Base-by-base conservation (phyloP, 2,329 filamentous ascomycete genomes). In the Xylaria sp. region DNA sequence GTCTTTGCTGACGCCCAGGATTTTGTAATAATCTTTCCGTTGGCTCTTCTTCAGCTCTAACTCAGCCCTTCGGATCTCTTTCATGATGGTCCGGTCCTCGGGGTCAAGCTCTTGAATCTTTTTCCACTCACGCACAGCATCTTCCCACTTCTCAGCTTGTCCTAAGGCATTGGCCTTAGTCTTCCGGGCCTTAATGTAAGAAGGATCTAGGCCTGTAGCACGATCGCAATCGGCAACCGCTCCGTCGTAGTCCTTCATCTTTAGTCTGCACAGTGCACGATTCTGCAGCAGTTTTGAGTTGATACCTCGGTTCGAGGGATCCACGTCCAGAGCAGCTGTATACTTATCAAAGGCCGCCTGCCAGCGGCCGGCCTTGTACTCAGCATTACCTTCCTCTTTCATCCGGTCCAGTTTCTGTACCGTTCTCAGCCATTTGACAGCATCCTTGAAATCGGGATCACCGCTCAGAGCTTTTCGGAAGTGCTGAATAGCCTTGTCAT, bases 1-100 rank as follows among this genome's bases (percentile, higher is more conserved):
- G 71, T 94, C 92, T 86, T 98, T 98, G 67, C 92, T 85, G 9
- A 99, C 84, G 6, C 91, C 92, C 63, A 99, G 89, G 74, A 98
- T 97, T 88, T 98, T 98, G 86, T 99, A 99, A 84, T 97, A 98
- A 79, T 99, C 96, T 83, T 99, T 99, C 71, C 96, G 88, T 83
- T 95, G 92, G 80, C 92, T 92, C 90, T 98, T 98, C 90, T 99
- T 99, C 72, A 98, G 85, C 83, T 99, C 96, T 32, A 98, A 85
- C 83, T 99, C 95, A 1, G 95, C 96, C 76, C 91, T 92, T 66
- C 93, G 91, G 54, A 98, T 89, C 77, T 99, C 96, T 81, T 92
- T 94, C 61, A 88, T 86, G 69, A 98, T 91, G 15, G 87, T 89
- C 51, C 90, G 89, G 80, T 99, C 96, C 71, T 90, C 87, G 1